Conservation (phyloP, 2,329 filamentous ascomycete species). For the Phaeosphaeriaceae sp. region DNA sequence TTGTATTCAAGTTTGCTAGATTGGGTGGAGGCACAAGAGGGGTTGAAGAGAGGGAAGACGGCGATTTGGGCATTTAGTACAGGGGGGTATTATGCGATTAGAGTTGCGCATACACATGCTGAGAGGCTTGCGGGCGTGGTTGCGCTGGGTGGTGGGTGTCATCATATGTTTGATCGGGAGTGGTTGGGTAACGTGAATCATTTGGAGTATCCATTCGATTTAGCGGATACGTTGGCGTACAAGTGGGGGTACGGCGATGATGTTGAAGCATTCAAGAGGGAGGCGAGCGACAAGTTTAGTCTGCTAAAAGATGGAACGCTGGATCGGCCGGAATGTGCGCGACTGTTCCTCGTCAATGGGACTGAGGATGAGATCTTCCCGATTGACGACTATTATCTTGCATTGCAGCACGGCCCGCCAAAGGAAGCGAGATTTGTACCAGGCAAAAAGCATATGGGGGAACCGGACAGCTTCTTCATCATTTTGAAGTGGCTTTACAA, state of each 20-base stretch:
- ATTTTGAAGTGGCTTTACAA: constrained; percentile 58
- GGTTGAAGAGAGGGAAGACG: constrained; percentile 56
- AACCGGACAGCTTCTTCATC: constrained; percentile 57
- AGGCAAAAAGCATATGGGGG: constrained; percentile 58
- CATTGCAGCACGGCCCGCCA: constrained; percentile 58
- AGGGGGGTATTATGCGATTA: constrained; percentile 65
- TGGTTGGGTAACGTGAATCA: constrained; percentile 64
- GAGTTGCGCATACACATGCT: constrained; percentile 63
- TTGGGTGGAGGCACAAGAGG: constrained; percentile 57
- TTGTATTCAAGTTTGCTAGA: constrained; percentile 62
- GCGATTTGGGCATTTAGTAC: constrained; percentile 65
- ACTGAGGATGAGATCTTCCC: constrained; percentile 67
- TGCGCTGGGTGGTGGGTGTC: constrained; percentile 61
- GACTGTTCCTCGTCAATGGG: constrained; percentile 63
- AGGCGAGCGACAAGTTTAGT: constrained; percentile 59
- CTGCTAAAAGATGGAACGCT: constrained; percentile 62
- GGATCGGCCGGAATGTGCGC: constrained; percentile 55
- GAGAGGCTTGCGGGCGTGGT: constrained; percentile 59
- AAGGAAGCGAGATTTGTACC: constrained; percentile 59
- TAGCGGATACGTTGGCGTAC: constrained; percentile 57
- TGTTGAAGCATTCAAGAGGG: constrained; percentile 53
- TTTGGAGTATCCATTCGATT: constrained; percentile 66
- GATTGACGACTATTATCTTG: constrained; percentile 65
- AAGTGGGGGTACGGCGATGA: constrained; percentile 54
- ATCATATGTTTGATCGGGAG: constrained; percentile 61